Conservation (phyloP, 306 rosid species). For the Trifolium repens region DNA sequence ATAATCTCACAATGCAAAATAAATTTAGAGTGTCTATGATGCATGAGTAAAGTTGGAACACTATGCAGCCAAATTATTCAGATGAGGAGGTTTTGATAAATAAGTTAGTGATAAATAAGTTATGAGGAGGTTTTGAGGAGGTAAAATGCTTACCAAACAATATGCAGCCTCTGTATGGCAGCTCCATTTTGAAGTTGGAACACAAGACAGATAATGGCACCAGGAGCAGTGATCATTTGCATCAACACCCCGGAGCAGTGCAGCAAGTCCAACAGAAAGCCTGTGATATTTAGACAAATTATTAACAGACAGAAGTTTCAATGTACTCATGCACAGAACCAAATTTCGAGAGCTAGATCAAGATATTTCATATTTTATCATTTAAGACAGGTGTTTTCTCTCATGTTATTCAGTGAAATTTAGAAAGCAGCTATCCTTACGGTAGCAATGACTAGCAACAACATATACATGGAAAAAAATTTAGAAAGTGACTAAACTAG, state of each 20-base stretch:
- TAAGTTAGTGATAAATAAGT: not conserved
- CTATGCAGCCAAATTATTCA: no score
- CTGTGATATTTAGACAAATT: conserved; percentile 49
- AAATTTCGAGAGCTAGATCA: conserved; percentile 17
- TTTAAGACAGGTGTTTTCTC: not conserved
- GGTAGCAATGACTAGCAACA: not conserved
- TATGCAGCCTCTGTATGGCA: conserved; percentile 74
- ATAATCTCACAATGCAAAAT: not conserved
- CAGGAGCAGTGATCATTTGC: conserved; percentile 94
- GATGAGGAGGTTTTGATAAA: not conserved
- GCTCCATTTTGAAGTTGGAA: conserved; percentile 97
- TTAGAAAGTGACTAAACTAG: not conserved
- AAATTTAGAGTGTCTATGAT: not conserved
- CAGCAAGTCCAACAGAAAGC: conserved; percentile 72
- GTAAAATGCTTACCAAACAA: conserved; percentile 63
- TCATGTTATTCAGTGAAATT: not conserved
- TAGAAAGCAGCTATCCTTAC: not conserved
- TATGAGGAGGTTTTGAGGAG: conserved; percentile 25
- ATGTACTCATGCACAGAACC: conserved; percentile 3
- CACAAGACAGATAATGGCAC: conserved; percentile 96
- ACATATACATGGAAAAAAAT: not conserved
- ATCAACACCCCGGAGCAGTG: conserved; percentile 75
- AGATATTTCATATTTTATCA: not conserved
- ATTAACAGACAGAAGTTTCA: conserved; percentile 28
- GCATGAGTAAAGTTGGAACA: no score